phyloP scores from a whole-genome alignment of 345 rosid genomes.

The rapeseed (Brassica napus) region Da-Ae NC_063444.1:49766001-49766500 shows the following conservation, averaged over 20 bases:
- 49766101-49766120: conserved; percentile 56
- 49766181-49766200: conserved; percentile 63
- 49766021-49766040: conserved; percentile 47
- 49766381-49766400: conserved; percentile 52
- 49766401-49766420: conserved; percentile 46
- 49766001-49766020: conserved; percentile 41
- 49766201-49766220: conserved; percentile 64
- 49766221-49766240: conserved; percentile 63
- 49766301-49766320: conserved; percentile 57
- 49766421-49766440: conserved; percentile 60
- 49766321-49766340: conserved; percentile 63
- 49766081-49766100: conserved; percentile 53
- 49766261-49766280: conserved; percentile 57
- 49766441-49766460: conserved; percentile 55
- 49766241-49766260: conserved; percentile 60
- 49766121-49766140: conserved; percentile 56
- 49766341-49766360: conserved; percentile 57
- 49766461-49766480: conserved; percentile 60
- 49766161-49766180: conserved; percentile 56
- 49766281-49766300: conserved; percentile 52
- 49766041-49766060: conserved; percentile 64
- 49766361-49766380: conserved; percentile 56
- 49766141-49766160: conserved; percentile 52
- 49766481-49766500: conserved; percentile 59
- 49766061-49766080: conserved; percentile 67